Evolutionary conservation across 139 green algal species (phyloP).

Genomic region (Chlorella sp.): DNA sequence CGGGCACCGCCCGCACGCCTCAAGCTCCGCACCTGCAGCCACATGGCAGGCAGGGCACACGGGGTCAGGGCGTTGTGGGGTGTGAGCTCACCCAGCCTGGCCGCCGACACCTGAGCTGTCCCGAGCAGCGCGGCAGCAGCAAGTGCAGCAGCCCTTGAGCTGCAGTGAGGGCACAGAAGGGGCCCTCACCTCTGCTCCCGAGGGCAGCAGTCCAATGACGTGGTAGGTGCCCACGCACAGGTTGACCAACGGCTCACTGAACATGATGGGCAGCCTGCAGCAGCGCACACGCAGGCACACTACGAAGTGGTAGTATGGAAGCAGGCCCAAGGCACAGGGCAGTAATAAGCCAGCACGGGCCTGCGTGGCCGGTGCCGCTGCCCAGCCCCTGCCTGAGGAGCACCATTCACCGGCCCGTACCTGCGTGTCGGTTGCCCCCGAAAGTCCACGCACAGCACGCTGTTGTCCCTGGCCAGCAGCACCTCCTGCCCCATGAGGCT

Average conservation of each 20-base stretch:
- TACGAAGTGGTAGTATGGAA: too few relatives aligned
- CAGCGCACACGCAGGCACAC: neutral
- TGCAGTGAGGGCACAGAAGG: neutral
- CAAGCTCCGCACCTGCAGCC: slow-evolving; percentile 33
- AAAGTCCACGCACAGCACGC: neutral
- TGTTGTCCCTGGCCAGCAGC: slow-evolving; percentile 13
- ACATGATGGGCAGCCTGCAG: slow-evolving; percentile 5
- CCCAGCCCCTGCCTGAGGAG: too few relatives aligned
- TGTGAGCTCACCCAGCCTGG: too few relatives aligned
- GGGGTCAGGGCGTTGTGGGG: too few relatives aligned
- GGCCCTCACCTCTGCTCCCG: slow-evolving; percentile 38
- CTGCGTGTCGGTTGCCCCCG: slow-evolving; percentile 5
- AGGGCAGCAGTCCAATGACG: slow-evolving; percentile 41
- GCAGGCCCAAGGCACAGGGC: too few relatives aligned
- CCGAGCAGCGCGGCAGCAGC: too few relatives aligned
- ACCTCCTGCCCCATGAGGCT: slow-evolving; percentile 12
- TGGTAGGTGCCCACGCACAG: slow-evolving; percentile 44
- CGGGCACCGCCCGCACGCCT: slow-evolving; percentile 14
- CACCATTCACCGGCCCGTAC: too few relatives aligned
- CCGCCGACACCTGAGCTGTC: too few relatives aligned
- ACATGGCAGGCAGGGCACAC: too few relatives aligned
- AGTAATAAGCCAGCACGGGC: too few relatives aligned
- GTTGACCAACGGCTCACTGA: slow-evolving; percentile 15
- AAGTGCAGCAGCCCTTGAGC: too few relatives aligned
- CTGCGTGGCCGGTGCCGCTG: too few relatives aligned